Base-by-base conservation (phyloP, 331 rosid species). In the Telfairia occidentalis region DNA sequence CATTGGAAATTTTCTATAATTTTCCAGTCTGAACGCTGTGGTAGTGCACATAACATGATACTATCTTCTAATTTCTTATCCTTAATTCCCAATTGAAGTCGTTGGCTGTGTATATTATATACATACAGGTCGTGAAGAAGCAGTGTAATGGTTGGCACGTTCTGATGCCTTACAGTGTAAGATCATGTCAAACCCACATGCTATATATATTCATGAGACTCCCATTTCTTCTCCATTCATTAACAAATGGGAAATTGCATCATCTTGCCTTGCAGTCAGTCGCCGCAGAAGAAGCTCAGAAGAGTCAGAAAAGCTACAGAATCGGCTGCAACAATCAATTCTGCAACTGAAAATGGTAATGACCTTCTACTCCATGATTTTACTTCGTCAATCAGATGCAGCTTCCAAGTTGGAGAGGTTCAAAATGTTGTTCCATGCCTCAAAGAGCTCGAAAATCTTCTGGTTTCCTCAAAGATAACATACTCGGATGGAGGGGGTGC, bases 221-320 rank as follows among this genome's bases (percentile, higher is more conserved):
- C 26, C 10, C 65, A 34, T 32, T 73, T 35, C 77, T 19, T 34
- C 30, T 35, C 65, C 65, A 73, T 53, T 73, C 77, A 37, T 73
- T 35, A 4, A 73, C 32, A 53, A 29, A 75, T 85, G 84, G 86
- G 86, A 64, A 85, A 85, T 73, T 82, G 86, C 77, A 29, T 80
- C 58, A 9, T 58, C 71, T 38, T 53, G 35, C 10, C 63, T n/a
- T 38, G 3, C 55, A 24, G 32, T 64, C 65, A 32, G 6, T 49
- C 38, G n/a, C 78, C 74, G 13, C 57, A 43, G 86, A 79, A 77
- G 59, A 79, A 80, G 71, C 38, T 77, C 23, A 30, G 54, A 75
- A 86, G 12, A 10, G 70, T 52, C 23, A 42, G 12, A 42, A 26
- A 55, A 76, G 26, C 50, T 63, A 76, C 78, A 11, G 35, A 30